phyloP scores from a whole-genome alignment of 345 rosid species.

The Populus nigra region DNA sequence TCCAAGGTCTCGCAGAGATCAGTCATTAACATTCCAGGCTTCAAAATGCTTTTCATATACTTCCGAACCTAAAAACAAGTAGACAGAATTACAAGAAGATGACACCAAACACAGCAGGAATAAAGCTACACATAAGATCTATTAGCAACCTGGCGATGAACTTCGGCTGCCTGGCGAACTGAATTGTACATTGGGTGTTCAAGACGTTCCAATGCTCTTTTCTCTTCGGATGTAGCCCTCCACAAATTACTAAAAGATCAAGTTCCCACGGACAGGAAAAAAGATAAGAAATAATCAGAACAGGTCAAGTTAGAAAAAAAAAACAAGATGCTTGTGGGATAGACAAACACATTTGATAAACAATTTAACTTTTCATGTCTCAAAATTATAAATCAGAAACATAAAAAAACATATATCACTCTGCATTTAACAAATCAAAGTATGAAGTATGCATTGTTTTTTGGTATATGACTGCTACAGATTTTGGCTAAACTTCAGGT shows the following conservation, averaged over 20 bases:
- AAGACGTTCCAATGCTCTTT: slow-evolving; percentile 84
- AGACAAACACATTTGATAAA: not conserved
- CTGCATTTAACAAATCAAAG: not conserved
- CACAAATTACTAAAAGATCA: slow-evolving; percentile 64
- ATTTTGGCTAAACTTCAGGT: not conserved
- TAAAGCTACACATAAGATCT: not conserved
- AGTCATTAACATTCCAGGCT: slow-evolving; percentile 92
- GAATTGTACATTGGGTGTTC: slow-evolving; percentile 84
- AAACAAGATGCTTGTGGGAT: too few species aligned
- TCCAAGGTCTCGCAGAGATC: slow-evolving; percentile 92
- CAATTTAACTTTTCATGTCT: not conserved
- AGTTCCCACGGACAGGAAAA: not conserved
- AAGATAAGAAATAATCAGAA: not conserved
- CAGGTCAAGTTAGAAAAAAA: not conserved
- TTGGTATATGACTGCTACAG: too few species aligned
- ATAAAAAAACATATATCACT: not conserved
- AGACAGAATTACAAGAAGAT: slow-evolving; percentile 8
- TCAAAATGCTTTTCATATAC: slow-evolving; percentile 71
- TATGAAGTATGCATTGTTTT: not conserved
- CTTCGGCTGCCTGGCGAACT: slow-evolving; percentile 95
- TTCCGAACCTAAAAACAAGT: slow-evolving; percentile 59
- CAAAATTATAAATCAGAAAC: not conserved
- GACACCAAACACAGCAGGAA: not conserved
- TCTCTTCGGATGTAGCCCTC: slow-evolving; percentile 96
- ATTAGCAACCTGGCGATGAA: slow-evolving; percentile 80